Percentiles rank a stretch among this genome's conserved stretches.
Conservation (phyloP, 257 asterid genomes). For the Solanum gandarillasii region DNA sequence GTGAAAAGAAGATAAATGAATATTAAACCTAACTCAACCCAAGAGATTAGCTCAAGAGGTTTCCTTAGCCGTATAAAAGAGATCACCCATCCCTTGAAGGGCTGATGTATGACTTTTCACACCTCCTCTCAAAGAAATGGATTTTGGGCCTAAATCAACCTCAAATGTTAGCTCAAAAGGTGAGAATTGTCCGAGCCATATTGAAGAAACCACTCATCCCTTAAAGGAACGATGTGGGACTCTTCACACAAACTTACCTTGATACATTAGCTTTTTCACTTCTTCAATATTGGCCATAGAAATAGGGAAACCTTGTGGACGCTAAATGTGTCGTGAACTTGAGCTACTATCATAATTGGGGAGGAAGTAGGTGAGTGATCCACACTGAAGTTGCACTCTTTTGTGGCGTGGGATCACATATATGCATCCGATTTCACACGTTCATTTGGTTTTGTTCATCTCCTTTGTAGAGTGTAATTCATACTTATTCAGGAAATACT, state of each 20-base stretch:
- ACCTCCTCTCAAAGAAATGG: background rate
- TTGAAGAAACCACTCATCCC: background rate
- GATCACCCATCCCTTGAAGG: background rate
- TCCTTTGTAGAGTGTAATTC: background rate
- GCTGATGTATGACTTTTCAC: background rate
- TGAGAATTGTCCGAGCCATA: background rate
- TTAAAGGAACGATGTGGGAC: background rate
- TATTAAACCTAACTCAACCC: background rate
- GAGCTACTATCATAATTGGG: background rate
- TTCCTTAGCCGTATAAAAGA: background rate
- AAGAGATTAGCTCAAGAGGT: background rate
- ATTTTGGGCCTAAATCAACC: background rate
- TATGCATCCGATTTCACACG: background rate
- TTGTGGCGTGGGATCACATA: background rate
- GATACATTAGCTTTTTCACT: background rate
- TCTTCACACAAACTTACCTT: background rate
- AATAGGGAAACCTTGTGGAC: background rate
- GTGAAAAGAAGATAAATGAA: too few species aligned
- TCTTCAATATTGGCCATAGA: background rate
- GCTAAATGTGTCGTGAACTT: background rate
- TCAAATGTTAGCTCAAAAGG: background rate
- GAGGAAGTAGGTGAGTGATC: background rate
- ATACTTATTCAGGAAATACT: background rate
- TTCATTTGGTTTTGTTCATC: background rate
- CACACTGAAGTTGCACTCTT: background rate